These are phyloP conservation scores for Thozetella sp. DNA, from an alignment of 495 filamentous ascomycete species.

Conservation along the genomic window DNA sequence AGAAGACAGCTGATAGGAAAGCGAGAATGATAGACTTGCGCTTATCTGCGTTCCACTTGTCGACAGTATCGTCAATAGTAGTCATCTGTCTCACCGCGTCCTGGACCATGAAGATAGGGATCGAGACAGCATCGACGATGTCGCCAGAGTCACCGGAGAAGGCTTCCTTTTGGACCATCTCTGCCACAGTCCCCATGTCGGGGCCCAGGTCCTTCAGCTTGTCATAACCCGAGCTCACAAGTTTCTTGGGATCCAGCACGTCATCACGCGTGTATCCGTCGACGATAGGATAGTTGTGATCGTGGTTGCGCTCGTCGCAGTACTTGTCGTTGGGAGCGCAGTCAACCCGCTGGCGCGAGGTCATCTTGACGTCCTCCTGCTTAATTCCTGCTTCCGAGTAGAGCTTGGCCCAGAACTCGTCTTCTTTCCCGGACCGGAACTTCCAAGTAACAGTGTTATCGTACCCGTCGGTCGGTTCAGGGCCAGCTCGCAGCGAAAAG, in stretches of 20 bases:
- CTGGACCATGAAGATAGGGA: constrained; percentile 19
- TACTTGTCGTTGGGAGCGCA: no score
- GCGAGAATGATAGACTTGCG: constrained; percentile 17
- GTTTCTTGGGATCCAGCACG: constrained; percentile 6
- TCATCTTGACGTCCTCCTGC: background rate
- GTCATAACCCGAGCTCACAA: background rate
- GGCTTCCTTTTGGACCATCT: background rate
- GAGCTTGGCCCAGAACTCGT: background rate
- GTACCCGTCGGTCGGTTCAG: background rate
- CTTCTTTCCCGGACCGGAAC: background rate
- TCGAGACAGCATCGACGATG: constrained; percentile 11
- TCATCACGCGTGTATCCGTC: background rate
- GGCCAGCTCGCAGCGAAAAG: background rate
- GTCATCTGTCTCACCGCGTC: constrained; percentile 16
- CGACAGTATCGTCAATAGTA: constrained; percentile 12
- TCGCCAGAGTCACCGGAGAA: constrained; percentile 10
- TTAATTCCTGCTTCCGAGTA: background rate
- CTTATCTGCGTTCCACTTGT: constrained; percentile 12
- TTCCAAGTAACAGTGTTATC: background rate
- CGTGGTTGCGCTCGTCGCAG: background rate
- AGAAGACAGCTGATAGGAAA: constrained; percentile 14
- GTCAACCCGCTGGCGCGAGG: no score
- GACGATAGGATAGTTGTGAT: background rate
- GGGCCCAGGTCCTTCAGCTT: constrained; percentile 3
- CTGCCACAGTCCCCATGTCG: background rate